Percentiles rank a stretch among this genome's conserved stretches.
Evolutionary conservation across 768 basidiomycete species (phyloP).

Genomic region (Pulveroboletus frians): DNA sequence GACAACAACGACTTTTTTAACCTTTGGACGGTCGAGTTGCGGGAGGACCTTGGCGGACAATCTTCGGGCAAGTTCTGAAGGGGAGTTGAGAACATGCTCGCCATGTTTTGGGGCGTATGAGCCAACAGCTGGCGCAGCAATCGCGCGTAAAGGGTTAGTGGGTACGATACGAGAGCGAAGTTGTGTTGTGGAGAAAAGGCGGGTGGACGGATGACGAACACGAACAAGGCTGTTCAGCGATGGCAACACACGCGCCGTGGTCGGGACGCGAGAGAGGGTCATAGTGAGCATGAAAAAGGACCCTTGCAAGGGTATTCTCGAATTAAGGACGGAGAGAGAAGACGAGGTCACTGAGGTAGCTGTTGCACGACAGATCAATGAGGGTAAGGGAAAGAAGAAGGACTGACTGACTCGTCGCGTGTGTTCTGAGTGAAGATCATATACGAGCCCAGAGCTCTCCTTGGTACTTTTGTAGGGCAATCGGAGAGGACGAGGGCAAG

Average conservation of each 20-base stretch:
- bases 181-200: constrained; percentile 49
- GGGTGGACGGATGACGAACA: constrained; percentile 26
- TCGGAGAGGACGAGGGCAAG: background rate
- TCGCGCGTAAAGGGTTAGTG: constrained; percentile 53
- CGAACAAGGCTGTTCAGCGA: constrained; percentile 15
- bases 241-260: constrained; percentile 9
- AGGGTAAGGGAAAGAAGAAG: background rate
- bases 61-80: constrained; percentile 89
- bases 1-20: constrained; percentile 92
- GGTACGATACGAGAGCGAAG: constrained; percentile 37
- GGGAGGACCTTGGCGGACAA: constrained; percentile 94
- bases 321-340: constrained; percentile 21
- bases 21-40: constrained; percentile 83
- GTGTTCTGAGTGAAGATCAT: constrained; percentile 32
- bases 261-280: constrained; percentile 8
- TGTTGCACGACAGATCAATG: constrained; percentile 1
- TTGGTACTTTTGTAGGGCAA: background rate
- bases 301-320: constrained; percentile 7
- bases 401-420: constrained; percentile 31
- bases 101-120: constrained; percentile 56
- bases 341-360: constrained; percentile 30
- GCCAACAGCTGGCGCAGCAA: constrained; percentile 73
- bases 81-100: constrained; percentile 83
- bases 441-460: constrained; percentile 20
- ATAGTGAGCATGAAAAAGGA: constrained; percentile 10